Evolutionary conservation across 331 rosid genomes (phyloP), one percentile per base, ranked within the genome.

Genomic region (Prunus yedoensis): DNA sequence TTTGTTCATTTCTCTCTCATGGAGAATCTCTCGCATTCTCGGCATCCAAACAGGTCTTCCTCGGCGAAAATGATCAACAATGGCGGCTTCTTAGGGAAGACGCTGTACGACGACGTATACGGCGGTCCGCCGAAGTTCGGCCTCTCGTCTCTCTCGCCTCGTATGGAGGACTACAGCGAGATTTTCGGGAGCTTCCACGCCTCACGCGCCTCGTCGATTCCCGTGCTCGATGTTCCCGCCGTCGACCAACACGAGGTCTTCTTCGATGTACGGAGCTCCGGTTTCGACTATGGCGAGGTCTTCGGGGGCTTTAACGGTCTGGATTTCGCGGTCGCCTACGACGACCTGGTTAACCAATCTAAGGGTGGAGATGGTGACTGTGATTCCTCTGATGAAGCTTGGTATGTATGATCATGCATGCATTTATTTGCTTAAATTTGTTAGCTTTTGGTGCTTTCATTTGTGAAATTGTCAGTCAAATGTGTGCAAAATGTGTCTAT

Each of bases 151-250:
- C 93, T 95, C 74, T 92, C 97, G 8, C 99, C 99, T 12, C 91
- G 99, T 38, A 79, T 84, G 43, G 99, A 95, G 84, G 99, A 95
- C 90, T 95, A 95, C 80, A 32, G 92, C 53, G 99, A 92, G 92
- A 95, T 95, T 83, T 95, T 95, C 25, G 86, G 95, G 4, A 77
- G 89, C 85, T 92, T 95, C 71, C 91, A 87, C 75, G 80, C 90
- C 7, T 81, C 88, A 12, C 99, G 96, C 78, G 89, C 96, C 30
- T 86, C 97, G 25, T 88, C 97, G 75, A 95, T 95, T 79, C 99
- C 99, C 69, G 87, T 89, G 43, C 79, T 95, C 75, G 94, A 95
- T 82, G 91, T 95, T 83, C 97, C 99, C 35, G 80, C 77, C 68
- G 90, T 83, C 49, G 94, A 85, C 63, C 92, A 85, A 59, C 75